Conservation (phyloP, 2,329 filamentous ascomycete genomes). For the Catunica adiposa region DNA sequence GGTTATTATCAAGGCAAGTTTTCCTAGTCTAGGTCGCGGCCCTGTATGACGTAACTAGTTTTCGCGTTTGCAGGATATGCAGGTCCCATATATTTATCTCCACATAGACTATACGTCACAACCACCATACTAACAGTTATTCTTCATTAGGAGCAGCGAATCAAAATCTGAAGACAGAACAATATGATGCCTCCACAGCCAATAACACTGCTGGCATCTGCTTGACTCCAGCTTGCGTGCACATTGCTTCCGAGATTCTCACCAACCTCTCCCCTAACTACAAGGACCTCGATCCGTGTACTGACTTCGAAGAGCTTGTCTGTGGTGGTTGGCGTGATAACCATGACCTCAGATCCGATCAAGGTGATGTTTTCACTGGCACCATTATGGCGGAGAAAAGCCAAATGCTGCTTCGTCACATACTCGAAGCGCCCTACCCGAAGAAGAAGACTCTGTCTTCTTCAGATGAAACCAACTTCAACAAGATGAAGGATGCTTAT, state of each 20-base stretch:
- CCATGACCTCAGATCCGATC: slow-evolving; percentile 49
- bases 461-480: slow-evolving; percentile 45
- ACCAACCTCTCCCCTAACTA: slow-evolving; percentile 28
- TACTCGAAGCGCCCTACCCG: slow-evolving; percentile 43
- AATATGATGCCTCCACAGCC: neutral
- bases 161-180: neutral
- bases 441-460: slow-evolving; percentile 19
- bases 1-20: slow-evolving; percentile 6
- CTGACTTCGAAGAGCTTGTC: slow-evolving; percentile 50
- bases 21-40: neutral
- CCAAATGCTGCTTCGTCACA: slow-evolving; percentile 41
- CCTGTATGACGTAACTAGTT: neutral
- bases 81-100: neutral
- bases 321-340: slow-evolving; percentile 50
- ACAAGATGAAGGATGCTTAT: slow-evolving; percentile 48
- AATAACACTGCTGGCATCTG: slow-evolving; percentile 15
- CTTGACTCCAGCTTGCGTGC: slow-evolving; percentile 19
- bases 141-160: neutral
- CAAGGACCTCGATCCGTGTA: slow-evolving; percentile 47
- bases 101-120: neutral
- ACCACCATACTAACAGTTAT: neutral
- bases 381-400: slow-evolving; percentile 45
- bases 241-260: slow-evolving; percentile 21
- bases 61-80: neutral
- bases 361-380: slow-evolving; percentile 41